These are phyloP conservation scores for Talaromyces liani DNA, from an alignment of 495 filamentous ascomycete genomes.

Conservation along the genomic window DNA sequence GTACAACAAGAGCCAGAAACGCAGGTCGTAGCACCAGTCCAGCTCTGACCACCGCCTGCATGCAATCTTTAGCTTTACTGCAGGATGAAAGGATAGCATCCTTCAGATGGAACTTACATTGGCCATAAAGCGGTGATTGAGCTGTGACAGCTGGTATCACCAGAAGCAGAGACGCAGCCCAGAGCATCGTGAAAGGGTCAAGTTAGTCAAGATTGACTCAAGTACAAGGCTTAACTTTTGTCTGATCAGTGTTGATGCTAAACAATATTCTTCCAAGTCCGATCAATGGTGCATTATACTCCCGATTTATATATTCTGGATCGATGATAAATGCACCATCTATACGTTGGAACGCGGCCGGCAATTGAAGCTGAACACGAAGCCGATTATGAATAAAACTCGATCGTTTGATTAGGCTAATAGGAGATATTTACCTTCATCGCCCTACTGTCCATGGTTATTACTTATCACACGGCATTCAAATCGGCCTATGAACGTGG, in stretches of 20 bases:
- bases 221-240: not conserved
- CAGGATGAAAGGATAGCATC: not conserved
- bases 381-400: not conserved
- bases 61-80: not conserved
- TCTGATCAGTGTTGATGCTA: not conserved
- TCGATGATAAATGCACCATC: not conserved
- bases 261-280: not conserved
- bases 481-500: not conserved
- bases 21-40: not conserved
- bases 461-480: not conserved
- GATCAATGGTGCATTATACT: not conserved
- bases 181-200: conserved; percentile 9
- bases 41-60: not conserved
- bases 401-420: not conserved
- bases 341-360: not conserved
- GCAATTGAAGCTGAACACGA: not conserved
- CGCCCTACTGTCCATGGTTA: not conserved
- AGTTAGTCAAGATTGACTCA: conserved; percentile 6
- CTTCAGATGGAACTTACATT: conserved; percentile 2
- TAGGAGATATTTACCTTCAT: not conserved
- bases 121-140: not conserved
- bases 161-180: conserved; percentile 4
- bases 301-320: not conserved
- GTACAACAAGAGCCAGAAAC: conserved; percentile 1
- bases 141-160: conserved; percentile 5